Conservation (phyloP, 163 green algal genomes). For the Dunaliella salina region DNA sequence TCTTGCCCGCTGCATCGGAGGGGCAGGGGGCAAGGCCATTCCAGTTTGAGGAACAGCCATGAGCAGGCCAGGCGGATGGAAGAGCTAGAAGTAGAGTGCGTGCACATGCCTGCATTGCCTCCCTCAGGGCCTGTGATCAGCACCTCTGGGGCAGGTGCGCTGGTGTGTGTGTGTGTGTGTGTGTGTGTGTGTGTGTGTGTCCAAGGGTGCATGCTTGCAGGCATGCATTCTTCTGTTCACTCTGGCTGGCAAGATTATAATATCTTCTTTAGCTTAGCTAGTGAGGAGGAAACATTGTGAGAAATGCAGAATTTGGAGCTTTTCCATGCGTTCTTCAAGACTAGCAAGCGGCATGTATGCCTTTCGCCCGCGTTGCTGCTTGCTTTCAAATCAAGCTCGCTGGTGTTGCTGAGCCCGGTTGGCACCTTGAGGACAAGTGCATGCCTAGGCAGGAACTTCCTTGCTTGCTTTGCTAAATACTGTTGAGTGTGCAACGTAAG, state of each 20-base stretch:
- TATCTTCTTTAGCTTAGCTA: no score
- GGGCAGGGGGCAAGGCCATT: not conserved
- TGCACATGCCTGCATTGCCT: not conserved
- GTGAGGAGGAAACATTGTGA: no score
- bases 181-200: not conserved
- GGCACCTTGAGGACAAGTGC: no score
- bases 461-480: no score
- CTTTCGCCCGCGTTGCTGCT: not conserved
- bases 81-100: not conserved
- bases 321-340: no score
- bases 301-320: no score
- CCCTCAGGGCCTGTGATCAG: not conserved
- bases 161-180: not conserved
- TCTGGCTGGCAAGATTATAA: no score
- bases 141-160: not conserved
- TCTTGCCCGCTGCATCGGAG: not conserved
- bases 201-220: not conserved
- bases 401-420: not conserved
- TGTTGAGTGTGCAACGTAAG: no score
- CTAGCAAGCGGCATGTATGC: not conserved
- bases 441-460: no score
- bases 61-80: not conserved
- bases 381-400: not conserved
- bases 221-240: no score
- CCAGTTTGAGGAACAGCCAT: not conserved